phyloP scores from a whole-genome alignment of 2,329 filamentous ascomycete species.

The Penicillium sp. region DNA sequence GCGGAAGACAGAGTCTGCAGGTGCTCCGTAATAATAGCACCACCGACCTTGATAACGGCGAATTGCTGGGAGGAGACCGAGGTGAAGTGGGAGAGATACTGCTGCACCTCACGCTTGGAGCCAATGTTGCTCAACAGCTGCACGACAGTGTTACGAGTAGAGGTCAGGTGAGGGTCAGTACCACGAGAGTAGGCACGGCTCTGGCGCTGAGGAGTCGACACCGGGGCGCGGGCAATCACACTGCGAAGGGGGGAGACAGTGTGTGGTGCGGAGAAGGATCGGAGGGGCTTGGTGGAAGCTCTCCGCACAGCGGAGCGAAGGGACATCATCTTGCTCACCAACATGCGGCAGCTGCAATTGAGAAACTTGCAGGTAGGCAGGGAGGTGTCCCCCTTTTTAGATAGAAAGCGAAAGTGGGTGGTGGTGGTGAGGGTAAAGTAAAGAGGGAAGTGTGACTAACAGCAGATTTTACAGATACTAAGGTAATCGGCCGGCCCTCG shows the following conservation, averaged over 20 bases:
- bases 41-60: slow-evolving; percentile 96
- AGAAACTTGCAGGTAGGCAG: slow-evolving; percentile 12
- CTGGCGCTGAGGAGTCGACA: slow-evolving; percentile 32
- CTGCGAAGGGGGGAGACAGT: slow-evolving; percentile 31
- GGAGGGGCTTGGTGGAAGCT: slow-evolving; percentile 44
- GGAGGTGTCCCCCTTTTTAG: slow-evolving; percentile 17
- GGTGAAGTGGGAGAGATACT: slow-evolving; percentile 96
- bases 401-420: slow-evolving; percentile 2
- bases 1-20: slow-evolving; percentile 87
- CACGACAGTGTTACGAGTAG: slow-evolving; percentile 77
- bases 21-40: slow-evolving; percentile 92
- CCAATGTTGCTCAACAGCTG: slow-evolving; percentile 94
- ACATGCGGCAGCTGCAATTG: slow-evolving; percentile 43
- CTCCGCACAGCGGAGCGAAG: slow-evolving; percentile 48
- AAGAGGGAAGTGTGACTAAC: slow-evolving; percentile 18
- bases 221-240: slow-evolving; percentile 22
- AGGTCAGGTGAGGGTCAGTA: slow-evolving; percentile 53
- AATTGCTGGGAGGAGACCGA: slow-evolving; percentile 97
- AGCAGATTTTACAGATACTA: slow-evolving; percentile 19
- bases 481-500: slow-evolving; percentile 24
- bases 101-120: slow-evolving; percentile 92
- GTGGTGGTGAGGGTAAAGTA: not conserved
- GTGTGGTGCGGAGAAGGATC: slow-evolving; percentile 42
- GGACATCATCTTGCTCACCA: slow-evolving; percentile 44
- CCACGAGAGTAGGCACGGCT: slow-evolving; percentile 48